Evolutionary conservation across 148 eudicot species (phyloP).

Genomic region (Chenopodium berlandieri): DNA sequence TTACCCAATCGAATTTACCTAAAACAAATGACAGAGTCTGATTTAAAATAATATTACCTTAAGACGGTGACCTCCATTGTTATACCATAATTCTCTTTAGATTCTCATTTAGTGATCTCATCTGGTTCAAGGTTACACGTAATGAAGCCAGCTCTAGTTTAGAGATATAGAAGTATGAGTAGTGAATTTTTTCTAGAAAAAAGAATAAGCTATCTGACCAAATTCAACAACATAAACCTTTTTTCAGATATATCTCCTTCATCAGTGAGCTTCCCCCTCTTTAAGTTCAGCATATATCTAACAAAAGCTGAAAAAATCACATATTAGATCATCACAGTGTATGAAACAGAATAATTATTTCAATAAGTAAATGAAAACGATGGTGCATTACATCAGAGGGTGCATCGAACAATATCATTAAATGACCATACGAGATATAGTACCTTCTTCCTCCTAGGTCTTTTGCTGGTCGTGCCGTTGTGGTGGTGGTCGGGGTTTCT

Average conservation of each 20-base stretch:
- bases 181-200: not conserved
- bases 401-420: too few species aligned
- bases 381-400: too few species aligned
- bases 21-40: too few species aligned
- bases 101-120: constrained; percentile 43
- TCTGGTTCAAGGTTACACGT: constrained; percentile 38
- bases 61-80: too few species aligned
- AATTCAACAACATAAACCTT: not conserved
- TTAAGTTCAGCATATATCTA: constrained; percentile 63
- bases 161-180: not conserved
- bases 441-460: constrained; percentile 62
- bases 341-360: not conserved
- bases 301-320: not conserved
- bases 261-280: constrained; percentile 52
- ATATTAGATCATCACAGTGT: not conserved
- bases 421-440: not conserved
- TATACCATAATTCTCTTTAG: constrained; percentile 65
- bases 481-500: constrained; percentile 30
- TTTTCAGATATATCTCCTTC: constrained; percentile 44
- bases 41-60: too few species aligned
- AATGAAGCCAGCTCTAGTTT: constrained; percentile 47
- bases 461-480: constrained; percentile 25
- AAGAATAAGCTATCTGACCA: too few species aligned
- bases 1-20: too few species aligned
- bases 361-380: not conserved